Evolutionary conservation across 2,329 filamentous ascomycete genomes (phyloP), one percentile per base, ranked within the genome.

Genomic region (Rhytidhysteron rufulum): DNA sequence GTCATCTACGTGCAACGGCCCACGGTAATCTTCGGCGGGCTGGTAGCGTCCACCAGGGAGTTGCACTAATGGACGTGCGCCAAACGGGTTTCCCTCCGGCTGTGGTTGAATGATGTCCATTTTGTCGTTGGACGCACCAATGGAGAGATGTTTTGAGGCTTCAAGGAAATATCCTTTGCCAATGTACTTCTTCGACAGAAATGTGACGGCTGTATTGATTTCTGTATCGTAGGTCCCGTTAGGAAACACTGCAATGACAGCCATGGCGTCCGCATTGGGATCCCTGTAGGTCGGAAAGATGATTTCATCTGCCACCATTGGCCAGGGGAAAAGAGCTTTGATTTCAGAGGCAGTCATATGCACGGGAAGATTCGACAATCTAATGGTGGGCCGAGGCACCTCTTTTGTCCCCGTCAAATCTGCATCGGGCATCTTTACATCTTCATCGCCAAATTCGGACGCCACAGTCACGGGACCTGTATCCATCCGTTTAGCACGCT

Each of bases 81-180:
- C n/a, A n/a, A n/a, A n/a, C n/a, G n/a, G n/a, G n/a, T n/a, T n/a
- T n/a, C n/a, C n/a, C n/a, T n/a, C n/a, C n/a, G n/a, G n/a, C n/a
- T n/a, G n/a, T n/a, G n/a, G n/a, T n/a, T n/a, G n/a, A n/a, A n/a
- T n/a, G n/a, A n/a, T n/a, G n/a, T n/a, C n/a, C n/a, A n/a, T n/a
- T n/a, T n/a, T n/a, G n/a, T n/a, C n/a, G n/a, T n/a, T n/a, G n/a
- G 86, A 74, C 2, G 83, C 74, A 19, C 75, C 82, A 3, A 88
- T 94, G 0, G 88, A 94, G 4, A 95, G 74, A 67, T 94, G 86
- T 8, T 88, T 77, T 44, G 90, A 87, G 32, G 95, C 75, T 5
- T 80, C 84, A 2, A 96, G 72, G 62, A 90, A 85, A 68, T 85
- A 88, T 4, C 90, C 90, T 60, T 81, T 88, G 13, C 90, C 90